Conservation (phyloP, 192 early-diverging fungal genomes). For the Coemansia sp. region DNA sequence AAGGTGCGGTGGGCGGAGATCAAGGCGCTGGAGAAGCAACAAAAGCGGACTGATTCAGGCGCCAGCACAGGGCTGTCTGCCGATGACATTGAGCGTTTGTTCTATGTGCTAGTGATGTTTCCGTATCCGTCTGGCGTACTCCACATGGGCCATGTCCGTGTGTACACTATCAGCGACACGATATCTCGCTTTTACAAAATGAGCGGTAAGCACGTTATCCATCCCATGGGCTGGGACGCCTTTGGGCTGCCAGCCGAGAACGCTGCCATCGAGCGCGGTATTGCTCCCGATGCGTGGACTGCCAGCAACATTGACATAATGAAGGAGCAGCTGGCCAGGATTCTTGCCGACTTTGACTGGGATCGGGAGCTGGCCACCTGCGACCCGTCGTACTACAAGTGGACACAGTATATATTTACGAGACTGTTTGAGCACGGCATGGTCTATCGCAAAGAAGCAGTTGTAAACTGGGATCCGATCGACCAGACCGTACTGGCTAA, state of each 20-base stretch:
- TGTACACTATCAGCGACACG: conserved; percentile 91
- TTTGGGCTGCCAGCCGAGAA: conserved; percentile 99
- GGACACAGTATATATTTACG: conserved; percentile 93
- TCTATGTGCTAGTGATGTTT: conserved; percentile 92
- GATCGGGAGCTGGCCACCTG: conserved; percentile 83
- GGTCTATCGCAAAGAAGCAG: conserved; percentile 83
- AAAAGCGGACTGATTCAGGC: neutral
- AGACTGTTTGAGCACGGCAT: conserved; percentile 72
- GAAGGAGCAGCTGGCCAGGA: conserved; percentile 74
- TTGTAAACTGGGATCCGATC: conserved; percentile 97
- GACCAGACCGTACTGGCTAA: conserved; percentile 95
- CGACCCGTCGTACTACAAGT: conserved; percentile 84
- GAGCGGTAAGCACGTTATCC: conserved; percentile 71
- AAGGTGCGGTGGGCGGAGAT: conserved; percentile 39
- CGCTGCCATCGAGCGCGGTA: conserved; percentile 81
- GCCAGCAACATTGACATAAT: conserved; percentile 75
- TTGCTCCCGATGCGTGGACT: conserved; percentile 84
- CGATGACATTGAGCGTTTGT: conserved; percentile 52
- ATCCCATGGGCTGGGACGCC: conserved; percentile 98
- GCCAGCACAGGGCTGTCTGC: conserved; percentile 6
- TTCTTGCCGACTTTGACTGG: conserved; percentile 90
- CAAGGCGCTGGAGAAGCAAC: conserved; percentile 7
- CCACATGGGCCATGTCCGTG: conserved; percentile 96
- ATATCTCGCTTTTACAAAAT: conserved; percentile 75
- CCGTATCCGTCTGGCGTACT: conserved; percentile 91